These are phyloP conservation scores for Macaranga tanarius DNA, from an alignment of 441 rosid species.

Conservation along the genomic window DNA sequence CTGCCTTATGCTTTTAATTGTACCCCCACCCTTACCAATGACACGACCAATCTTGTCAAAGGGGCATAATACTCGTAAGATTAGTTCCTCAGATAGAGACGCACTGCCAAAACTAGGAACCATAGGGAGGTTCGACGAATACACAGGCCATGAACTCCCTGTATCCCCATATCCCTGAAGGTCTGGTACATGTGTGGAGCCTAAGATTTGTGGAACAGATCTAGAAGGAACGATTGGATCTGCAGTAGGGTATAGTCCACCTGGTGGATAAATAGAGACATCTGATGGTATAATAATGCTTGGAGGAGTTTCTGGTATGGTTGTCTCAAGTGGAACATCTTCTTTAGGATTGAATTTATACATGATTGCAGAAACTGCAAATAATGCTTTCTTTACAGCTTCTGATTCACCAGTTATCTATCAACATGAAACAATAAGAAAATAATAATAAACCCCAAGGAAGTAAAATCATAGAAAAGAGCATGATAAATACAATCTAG, in stretches of 20 bases:
- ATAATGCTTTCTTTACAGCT: slow-evolving; percentile 80
- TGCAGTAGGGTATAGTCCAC: slow-evolving; percentile 66
- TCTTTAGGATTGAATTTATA: slow-evolving; percentile 85
- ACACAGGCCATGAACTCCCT: slow-evolving; percentile 66
- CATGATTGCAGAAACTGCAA: slow-evolving; percentile 84
- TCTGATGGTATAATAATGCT: slow-evolving; percentile 91
- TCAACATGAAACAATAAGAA: slow-evolving; percentile 6
- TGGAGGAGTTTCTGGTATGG: slow-evolving; percentile 62
- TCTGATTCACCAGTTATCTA: slow-evolving; percentile 83
- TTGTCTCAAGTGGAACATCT: slow-evolving; percentile 81
- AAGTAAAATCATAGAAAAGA: neutral
- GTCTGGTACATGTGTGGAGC: slow-evolving; percentile 61
- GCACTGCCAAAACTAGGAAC: slow-evolving; percentile 54
- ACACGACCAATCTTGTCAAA: slow-evolving; percentile 91
- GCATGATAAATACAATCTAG: neutral
- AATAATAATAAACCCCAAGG: neutral
- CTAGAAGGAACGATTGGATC: slow-evolving; percentile 63
- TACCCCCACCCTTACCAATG: slow-evolving; percentile 90
- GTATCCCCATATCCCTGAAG: slow-evolving; percentile 70
- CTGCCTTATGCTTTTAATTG: slow-evolving; percentile 88
- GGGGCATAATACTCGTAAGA: slow-evolving; percentile 68
- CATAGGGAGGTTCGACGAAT: slow-evolving; percentile 69
- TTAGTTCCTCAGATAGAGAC: slow-evolving; percentile 64
- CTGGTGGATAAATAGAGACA: slow-evolving; percentile 66
- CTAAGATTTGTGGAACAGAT: slow-evolving; percentile 60